Base-by-base conservation (phyloP, 176 grass and related monocot species). In the Pontederia crassipes region DNA sequence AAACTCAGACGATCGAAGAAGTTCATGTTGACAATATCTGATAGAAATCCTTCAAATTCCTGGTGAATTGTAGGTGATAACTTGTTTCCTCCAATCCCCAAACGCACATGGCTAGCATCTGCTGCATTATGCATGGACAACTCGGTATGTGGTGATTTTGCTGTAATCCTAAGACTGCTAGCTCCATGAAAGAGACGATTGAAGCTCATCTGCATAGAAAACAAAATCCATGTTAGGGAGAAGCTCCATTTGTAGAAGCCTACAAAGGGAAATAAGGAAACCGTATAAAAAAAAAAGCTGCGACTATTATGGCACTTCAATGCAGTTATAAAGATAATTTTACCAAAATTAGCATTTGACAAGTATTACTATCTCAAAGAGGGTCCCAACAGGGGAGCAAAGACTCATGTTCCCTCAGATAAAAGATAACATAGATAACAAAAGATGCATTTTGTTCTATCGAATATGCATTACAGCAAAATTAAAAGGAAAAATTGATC, bases 1-100 rank as follows among this genome's bases (percentile, higher is more conserved):
- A 98, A 73, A 61, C 83, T 69, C 59, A 98, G 49, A 52, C 93
- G 81, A 50, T 92, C 76, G 67, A 89, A 52, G 79, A 98, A 86
- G 64, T 69, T 77, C 79, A 98, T 83, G 62, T 77, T 92, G 53
- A 83, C 68, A 53, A 74, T 66, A 75, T 71, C 86, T 49, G 77
- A 73, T 74, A 90, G 79, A 57, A 86, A 86, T 35, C 73, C 73
- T 59, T 90, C 87, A 18, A 76, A 49, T 40, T 90, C 87, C 77
- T 90, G 79, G 54, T 77, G 71, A 61, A 86, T 55, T 53, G 17
- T 64, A n/a, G 79, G 55, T 59, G 82, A 80, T 11, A 90, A 73
- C 13, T 75, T 62, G 29, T 71, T 71, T 58, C 76, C 76, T 57
- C 72, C 65, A 77, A 77, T 57, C 65, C 48, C 79, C 74, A 10